Base-by-base conservation (phyloP, 192 early-diverging fungal species). In the Spizellomyces punctatus region DNA sequence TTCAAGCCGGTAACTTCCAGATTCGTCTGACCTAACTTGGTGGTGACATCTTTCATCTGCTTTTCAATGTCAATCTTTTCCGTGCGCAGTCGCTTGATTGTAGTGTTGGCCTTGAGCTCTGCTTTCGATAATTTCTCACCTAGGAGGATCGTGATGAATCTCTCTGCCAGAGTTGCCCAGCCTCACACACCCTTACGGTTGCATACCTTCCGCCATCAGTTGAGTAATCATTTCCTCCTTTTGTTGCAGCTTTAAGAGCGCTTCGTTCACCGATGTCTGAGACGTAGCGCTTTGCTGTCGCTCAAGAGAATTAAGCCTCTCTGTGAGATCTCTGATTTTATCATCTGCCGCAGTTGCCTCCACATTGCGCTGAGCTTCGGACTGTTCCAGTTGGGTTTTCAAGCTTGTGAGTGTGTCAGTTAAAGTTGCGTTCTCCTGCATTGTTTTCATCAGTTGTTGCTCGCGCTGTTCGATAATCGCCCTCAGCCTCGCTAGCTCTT, bases 121-220 rank as follows among this genome's bases (percentile, higher is more conserved):
- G 86, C 87, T 64, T 92, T 89, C 7, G 92, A 93, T 62, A 92
- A 83, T 55, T 86, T 78, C 68, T 94, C 92, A 14, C 93, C 92
- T 85, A 41, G 62, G 45, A 6, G 85, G 27, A 36, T 36, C 27
- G 27, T 36, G 27, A 36, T 36, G 27, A 36, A 36, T 36, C 3
- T 36, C n/a, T n/a, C n/a, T n/a, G n/a, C n/a, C n/a, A 36, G 27
- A 36, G 0, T 36, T 36, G 27, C 27, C 27, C 27, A 36, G 27
- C 27, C 27, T 36, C 0, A 36, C 27, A 36, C 27, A 36, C 27
- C 27, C 27, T 36, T 36, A 0, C 27, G 27, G 27, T 14, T 47
- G 17, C 16, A 21, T 49, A 79, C 78, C 81, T 78, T 83, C 81
- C 49, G 55, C 43, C 69, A 79, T 63, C 1, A 83, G 61, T 46